phyloP scores from a whole-genome alignment of 495 filamentous ascomycete species.

The Opeltia flavorubescens region DNA sequence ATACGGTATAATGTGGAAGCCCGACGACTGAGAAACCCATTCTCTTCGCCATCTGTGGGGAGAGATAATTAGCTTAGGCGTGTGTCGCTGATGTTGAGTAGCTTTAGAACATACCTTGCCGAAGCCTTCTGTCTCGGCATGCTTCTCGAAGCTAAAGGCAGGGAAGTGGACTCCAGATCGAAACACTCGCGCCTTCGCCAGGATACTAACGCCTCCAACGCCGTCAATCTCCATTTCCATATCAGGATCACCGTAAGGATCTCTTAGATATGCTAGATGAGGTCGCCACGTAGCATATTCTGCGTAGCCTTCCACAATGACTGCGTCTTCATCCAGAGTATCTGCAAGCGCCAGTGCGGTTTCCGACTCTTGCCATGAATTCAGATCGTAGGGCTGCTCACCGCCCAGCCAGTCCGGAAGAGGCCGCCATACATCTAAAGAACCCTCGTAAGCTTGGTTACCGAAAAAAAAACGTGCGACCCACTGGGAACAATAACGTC shows the following conservation, averaged over 20 bases:
- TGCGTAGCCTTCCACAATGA: constrained; percentile 98
- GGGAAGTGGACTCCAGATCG: constrained; percentile 93
- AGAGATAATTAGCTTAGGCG: constrained; percentile 14
- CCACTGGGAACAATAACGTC: constrained; percentile 97
- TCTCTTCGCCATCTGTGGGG: constrained; percentile 77
- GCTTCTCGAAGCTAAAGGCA: constrained; percentile 96
- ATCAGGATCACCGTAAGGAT: constrained; percentile 94
- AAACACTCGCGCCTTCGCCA: constrained; percentile 93
- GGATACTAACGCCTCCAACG: constrained; percentile 91
- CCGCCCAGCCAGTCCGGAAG: constrained; percentile 98
- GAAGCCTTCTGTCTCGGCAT: constrained; percentile 97
- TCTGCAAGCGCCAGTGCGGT: constrained; percentile 89
- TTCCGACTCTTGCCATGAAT: constrained; percentile 99
- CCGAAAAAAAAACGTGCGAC: constrained; percentile 24
- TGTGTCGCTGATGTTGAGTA: neutral
- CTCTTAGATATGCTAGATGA: constrained; percentile 90
- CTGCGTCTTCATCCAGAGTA: constrained; percentile 92
- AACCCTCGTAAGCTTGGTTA: constrained; percentile 5
- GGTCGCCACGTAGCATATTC: constrained; percentile 99
- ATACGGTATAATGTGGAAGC: constrained; percentile 95
- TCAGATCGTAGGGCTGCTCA: constrained; percentile 97
- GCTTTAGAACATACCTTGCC: constrained; percentile 62
- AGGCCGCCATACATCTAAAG: constrained; percentile 89
- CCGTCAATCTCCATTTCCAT: constrained; percentile 99
- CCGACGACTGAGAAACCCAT: constrained; percentile 97